Conservation (phyloP, 345 rosid species). For the Cardamine resedifolia region DNA sequence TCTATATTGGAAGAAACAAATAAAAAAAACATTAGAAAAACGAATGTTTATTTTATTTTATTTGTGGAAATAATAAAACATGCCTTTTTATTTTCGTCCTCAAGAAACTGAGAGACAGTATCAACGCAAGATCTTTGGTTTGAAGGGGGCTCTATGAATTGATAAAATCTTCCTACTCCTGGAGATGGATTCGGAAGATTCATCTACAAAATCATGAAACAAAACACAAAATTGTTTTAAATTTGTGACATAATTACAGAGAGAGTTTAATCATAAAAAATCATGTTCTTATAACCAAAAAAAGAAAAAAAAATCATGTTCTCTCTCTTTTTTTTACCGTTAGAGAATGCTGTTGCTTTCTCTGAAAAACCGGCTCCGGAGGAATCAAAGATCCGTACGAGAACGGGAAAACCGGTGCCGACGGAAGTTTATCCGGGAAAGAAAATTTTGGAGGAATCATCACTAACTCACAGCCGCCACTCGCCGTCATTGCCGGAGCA, state of each 20-base stretch:
- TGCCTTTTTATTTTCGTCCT: conserved; percentile 48
- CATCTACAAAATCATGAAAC: conserved; percentile 36
- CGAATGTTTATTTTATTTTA: not conserved
- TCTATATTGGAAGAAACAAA: conserved; percentile 36
- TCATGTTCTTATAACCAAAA: too few species aligned
- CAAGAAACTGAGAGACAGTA: conserved; percentile 33
- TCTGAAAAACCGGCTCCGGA: conserved; percentile 9
- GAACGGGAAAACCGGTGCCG: not conserved
- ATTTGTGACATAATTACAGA: not conserved
- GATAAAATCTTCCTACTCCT: conserved; percentile 35
- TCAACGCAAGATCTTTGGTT: conserved; percentile 51
- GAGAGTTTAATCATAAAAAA: not conserved
- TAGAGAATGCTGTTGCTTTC: not conserved
- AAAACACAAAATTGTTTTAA: not conserved
- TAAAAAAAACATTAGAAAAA: conserved; percentile 5
- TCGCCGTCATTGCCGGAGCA: not conserved
- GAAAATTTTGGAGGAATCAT: conserved; percentile 13
- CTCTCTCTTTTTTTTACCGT: not conserved
- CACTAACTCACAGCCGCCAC: not conserved
- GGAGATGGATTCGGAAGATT: conserved; percentile 33
- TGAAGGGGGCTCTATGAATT: conserved; percentile 74
- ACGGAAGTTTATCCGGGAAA: not conserved
- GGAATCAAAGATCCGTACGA: not conserved
- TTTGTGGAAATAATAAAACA: not conserved
- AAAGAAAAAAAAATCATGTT: not conserved